Conservation (phyloP, 129 eudicot species). For the Saussurea involucrata region DNA sequence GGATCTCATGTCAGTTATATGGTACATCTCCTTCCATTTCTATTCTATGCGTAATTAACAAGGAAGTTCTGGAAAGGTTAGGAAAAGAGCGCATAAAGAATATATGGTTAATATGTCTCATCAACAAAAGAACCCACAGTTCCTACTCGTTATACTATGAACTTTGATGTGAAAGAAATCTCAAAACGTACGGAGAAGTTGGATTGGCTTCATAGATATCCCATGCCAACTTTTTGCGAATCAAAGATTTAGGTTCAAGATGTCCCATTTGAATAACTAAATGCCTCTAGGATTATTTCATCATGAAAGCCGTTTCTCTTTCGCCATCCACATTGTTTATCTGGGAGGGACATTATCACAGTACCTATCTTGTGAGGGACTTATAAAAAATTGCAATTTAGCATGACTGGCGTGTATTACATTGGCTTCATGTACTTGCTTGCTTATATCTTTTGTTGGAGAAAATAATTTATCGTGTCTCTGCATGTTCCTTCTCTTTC, state of each 20-base stretch:
- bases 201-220: neutral
- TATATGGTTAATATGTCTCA: neutral
- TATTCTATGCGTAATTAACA: neutral
- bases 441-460: neutral
- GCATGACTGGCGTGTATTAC: neutral
- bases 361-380: neutral
- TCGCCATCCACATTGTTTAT: neutral
- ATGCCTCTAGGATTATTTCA: neutral
- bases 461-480: neutral
- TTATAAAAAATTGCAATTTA: neutral
- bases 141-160: neutral
- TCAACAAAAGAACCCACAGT: neutral
- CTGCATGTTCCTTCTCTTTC: neutral
- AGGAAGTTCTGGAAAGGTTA: neutral
- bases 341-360: neutral
- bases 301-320: neutral
- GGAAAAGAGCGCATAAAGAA: neutral
- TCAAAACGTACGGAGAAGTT: neutral
- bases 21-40: slow-evolving; percentile 34
- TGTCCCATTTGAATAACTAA: neutral
- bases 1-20: slow-evolving; percentile 94
- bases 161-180: neutral
- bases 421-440: neutral
- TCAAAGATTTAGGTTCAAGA: neutral
- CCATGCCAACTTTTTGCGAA: neutral